Evolutionary conservation across 2,329 filamentous ascomycete species (phyloP).

Genomic region (Ceratocystiopsis sp.): DNA sequence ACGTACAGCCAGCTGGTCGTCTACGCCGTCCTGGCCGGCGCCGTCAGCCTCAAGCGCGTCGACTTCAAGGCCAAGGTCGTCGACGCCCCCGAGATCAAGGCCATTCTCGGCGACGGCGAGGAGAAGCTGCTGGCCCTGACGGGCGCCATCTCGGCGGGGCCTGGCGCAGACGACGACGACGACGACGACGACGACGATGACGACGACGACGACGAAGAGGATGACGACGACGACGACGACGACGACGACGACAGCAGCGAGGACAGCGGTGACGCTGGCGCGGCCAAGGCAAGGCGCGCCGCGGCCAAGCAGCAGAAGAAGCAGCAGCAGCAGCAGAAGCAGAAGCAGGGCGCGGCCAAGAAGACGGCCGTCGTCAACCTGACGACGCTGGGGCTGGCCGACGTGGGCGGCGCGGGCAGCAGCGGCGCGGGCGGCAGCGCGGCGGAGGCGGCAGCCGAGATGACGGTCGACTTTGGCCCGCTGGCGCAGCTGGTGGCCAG

Average conservation of each 20-base stretch:
- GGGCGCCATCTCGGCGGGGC: slow-evolving; percentile 66
- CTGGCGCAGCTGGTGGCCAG: slow-evolving; percentile 78
- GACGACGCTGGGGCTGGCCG: slow-evolving; percentile 57
- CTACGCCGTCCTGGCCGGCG: slow-evolving; percentile 88
- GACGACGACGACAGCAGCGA: slow-evolving; percentile 21
- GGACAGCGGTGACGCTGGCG: slow-evolving; percentile 15
- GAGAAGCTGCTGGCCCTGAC: slow-evolving; percentile 73
- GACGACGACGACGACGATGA: slow-evolving; percentile 19
- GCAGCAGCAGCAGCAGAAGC: not conserved
- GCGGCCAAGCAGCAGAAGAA: not conserved
- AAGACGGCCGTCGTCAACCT: slow-evolving; percentile 66
- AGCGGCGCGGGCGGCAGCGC: no score
- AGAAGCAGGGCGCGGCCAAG: slow-evolving; percentile 3
- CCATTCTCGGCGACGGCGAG: slow-evolving; percentile 77
- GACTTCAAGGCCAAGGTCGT: slow-evolving; percentile 99
- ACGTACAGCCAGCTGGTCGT: slow-evolving; percentile 89
- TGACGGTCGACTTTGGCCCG: slow-evolving; percentile 73
- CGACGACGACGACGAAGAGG: no score
- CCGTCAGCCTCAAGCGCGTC: slow-evolving; percentile 84
- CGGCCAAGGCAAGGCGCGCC: not conserved
- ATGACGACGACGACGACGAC: no score
- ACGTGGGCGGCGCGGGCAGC: slow-evolving; percentile 15
- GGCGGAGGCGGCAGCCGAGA: slow-evolving; percentile 59
- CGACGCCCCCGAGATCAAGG: slow-evolving; percentile 94
- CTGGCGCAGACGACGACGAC: slow-evolving; percentile 59